Conservation (phyloP, 2,329 filamentous ascomycete genomes). For the Chrysosporium keratinophilum region DNA sequence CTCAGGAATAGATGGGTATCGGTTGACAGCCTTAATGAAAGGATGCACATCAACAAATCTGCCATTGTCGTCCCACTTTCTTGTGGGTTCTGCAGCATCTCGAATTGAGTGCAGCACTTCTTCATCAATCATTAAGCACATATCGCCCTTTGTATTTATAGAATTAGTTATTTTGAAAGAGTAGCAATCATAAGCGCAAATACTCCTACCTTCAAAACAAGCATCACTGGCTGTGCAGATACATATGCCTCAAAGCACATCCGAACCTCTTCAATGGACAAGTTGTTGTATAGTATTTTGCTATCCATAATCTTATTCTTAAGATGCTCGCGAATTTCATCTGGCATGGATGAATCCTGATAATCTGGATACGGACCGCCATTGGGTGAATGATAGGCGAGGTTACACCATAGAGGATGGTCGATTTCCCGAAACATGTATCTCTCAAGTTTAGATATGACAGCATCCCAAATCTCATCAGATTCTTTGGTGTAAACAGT, state of each 20-base stretch:
- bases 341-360: neutral
- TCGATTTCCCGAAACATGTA: conserved; percentile 16
- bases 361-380: neutral
- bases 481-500: conserved; percentile 21
- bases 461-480: conserved; percentile 15
- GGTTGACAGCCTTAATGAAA: neutral
- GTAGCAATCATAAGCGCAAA: too few relatives aligned
- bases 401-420: neutral
- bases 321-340: conserved; percentile 5
- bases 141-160: neutral
- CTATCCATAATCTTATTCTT: conserved; percentile 3
- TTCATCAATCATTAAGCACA: conserved; percentile 8
- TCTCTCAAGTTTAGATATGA: conserved; percentile 15
- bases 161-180: too few relatives aligned
- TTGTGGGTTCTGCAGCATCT: conserved; percentile 8
- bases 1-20: neutral
- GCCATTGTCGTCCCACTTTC: neutral
- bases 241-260: neutral
- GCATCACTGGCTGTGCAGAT: neutral
- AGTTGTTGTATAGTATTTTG: neutral
- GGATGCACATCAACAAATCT: neutral
- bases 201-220: neutral
- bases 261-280: conserved; percentile 3
- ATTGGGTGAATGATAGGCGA: neutral
- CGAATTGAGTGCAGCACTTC: conserved; percentile 7